Conservation (phyloP, 202 grass and related monocot genomes). For the Cymbopogon flexuosus region DNA sequence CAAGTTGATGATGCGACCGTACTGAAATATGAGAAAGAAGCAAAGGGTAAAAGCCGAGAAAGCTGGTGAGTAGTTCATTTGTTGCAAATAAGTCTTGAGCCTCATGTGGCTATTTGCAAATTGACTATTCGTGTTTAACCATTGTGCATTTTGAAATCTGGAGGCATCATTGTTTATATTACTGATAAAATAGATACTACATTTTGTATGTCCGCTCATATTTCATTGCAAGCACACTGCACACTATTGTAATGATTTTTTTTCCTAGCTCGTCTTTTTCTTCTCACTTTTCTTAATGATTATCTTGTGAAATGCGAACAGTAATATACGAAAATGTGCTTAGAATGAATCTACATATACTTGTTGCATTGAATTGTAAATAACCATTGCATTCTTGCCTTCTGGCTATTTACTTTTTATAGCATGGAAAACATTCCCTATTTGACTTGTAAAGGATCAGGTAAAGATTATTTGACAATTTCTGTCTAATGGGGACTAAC, state of each 20-base stretch:
- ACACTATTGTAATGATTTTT: not conserved
- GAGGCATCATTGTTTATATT: not conserved
- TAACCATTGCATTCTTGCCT: conserved; percentile 4
- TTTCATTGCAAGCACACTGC: not conserved
- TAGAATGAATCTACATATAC: not conserved
- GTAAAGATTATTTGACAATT: not conserved
- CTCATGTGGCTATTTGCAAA: not conserved
- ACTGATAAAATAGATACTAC: not conserved
- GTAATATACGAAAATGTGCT: not conserved
- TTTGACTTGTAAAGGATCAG: not conserved
- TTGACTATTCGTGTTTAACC: not conserved
- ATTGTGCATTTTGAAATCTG: not conserved
- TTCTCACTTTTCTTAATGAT: not conserved
- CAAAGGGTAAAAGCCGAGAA: conserved; percentile 97
- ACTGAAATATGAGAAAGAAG: conserved; percentile 99
- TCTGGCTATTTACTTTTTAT: not conserved
- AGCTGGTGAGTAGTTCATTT: conserved; percentile 55
- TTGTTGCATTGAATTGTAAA: not conserved
- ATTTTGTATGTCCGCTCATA: not conserved
- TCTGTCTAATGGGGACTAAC: not conserved
- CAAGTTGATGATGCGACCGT: conserved; percentile 96
- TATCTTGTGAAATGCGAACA: not conserved
- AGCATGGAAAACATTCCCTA: not conserved
- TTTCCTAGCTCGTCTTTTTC: not conserved
- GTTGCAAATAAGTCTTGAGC: not conserved